Evolutionary conservation across 2,329 filamentous ascomycete genomes (phyloP), one percentile per base, ranked within the genome.

Genomic region (Fusarium brevicatenulatum): DNA sequence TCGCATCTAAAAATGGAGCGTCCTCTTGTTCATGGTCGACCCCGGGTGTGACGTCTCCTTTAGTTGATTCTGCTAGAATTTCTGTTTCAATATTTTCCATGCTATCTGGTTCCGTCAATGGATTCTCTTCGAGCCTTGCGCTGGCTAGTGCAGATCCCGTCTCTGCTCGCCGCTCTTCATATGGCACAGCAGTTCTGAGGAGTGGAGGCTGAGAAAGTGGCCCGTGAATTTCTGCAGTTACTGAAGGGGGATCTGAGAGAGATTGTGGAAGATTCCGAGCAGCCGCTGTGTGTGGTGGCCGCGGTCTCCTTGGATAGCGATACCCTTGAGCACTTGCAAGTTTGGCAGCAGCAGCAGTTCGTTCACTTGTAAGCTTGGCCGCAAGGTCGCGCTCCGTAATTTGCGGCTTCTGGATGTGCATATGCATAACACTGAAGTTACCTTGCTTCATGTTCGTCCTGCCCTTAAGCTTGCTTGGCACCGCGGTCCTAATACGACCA

Each of bases 351-450:
- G 32, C 32, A 50, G 86, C 88, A 18, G 89, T 91, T 73, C 85
- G 87, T 77, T 91, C 89, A 76, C 90, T 91, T 18, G 88, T 87
- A 56, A 88, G 86, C 78, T 90, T 89, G 10, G 89, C 89, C 50
- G 88, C 86, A 57, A 86, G 85, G 76, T 87, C 85, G 53, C 87
- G 83, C 44, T 86, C 83, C 56, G 86, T 81, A 43, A 85, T 84
- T 64, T 86, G 84, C 69, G 82, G 81, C 77, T 81, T 83, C 63
- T 82, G 76, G 32, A 88, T 82, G 39, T 87, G 85, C 83, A 91
- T 90, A 63, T 90, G 88, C 86, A 91, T 90, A 44, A 91, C 88
- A 50, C 85, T 83, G 78, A 91, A 91, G 72, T 90, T 90, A 34
- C 89, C 89, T 67, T 87, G 88, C 74, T 85, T 86, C 32, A 83